Base-by-base conservation (phyloP, 257 asterid genomes). In the Przewalskia tangutica region DNA sequence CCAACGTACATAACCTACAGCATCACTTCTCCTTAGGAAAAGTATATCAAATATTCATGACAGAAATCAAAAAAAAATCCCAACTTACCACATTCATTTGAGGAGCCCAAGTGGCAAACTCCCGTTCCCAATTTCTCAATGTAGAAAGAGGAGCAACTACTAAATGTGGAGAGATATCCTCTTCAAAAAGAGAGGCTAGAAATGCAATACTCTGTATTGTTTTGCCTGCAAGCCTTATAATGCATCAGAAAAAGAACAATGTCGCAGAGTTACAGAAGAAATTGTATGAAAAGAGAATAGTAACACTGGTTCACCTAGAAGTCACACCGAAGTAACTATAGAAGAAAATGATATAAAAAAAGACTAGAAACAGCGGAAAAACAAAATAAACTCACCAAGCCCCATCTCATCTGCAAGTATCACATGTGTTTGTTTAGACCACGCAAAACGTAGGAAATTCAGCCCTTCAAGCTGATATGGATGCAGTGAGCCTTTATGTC, bases 381-480 rank as follows among this genome's bases (percentile, higher is more conserved):
- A 78, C 54, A 79, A 27, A 77, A 71, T 34, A 27, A 85, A 82
- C 93, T 77, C 91, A 96, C 99, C 99, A 84, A 95, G 99, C 58
- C 99, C 99, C 99, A 95, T 95, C 89, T 95, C 99, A 90, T 95
- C 99, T 12, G 99, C 99, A 84, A 95, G 98, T 87, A 95, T 94
- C 77, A 94, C 98, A 85, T 95, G 98, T 1, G 98, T 95, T 77
- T 91, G 97, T 88, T 95, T 93, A 83, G 91, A 90, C 99, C 99
- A 95, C 79, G 99, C 85, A 91, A 91, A 95, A 34, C 98, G 97
- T 84, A 95, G 86, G 90, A 93, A 95, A 86, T 95, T 95, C 91
- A 95, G 87, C 86, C 99, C 99, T 92, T 94, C 99, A 20, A 95
- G 97, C 93, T 95, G 99, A 86, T 95, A 95, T 11, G 99, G 99